Base-by-base conservation (phyloP, 257 asterid genomes). In the Cordia subcordata region DNA sequence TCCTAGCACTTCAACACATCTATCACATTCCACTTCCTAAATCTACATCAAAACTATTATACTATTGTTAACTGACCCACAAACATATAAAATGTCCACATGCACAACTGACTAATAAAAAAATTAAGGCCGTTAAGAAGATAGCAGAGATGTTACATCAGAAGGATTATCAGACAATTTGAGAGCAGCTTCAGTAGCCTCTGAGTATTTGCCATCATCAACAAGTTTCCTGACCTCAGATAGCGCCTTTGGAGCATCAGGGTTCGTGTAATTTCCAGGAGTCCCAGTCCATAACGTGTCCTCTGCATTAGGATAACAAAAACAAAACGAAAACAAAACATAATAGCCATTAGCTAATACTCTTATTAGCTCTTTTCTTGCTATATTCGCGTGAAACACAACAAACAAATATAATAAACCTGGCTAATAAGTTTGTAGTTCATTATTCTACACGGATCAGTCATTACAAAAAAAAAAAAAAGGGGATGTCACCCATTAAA, bases 281-380 rank as follows among this genome's bases (percentile, higher is more conserved):
- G 12, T 61, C 62, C 96, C 94, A 27, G 94, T 81, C 96, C 96
- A 88, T 14, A 88, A 88, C 11, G 96, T 88, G 69, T 79, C 94
- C 84, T 85, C 96, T 88, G 81, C 75, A 65, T 61, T 44, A 44
- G 27, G 44, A 69, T 46, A 66, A 20, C 61, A 23, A 59, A 64
- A 51, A 16, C 27, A 60, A 65, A 54, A 57, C n/a, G 17, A n/a
- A 16, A 20, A 11, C 12, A 42, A 8, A 42, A 42, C 10, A 27
- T 1, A 27, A 27, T 1, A 27, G 4, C 3, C 35, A 27, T 27
- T 6, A n/a, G n/a, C n/a, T n/a, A n/a, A n/a, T n/a, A n/a, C n/a
- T n/a, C n/a, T n/a, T n/a, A n/a, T n/a, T n/a, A n/a, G n/a, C n/a
- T n/a, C n/a, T n/a, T n/a, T 27, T 27, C 35, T 27, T 27, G 6